phyloP scores from a whole-genome alignment of 495 filamentous ascomycete genomes.

The Saxophila tyrrhenica region DNA sequence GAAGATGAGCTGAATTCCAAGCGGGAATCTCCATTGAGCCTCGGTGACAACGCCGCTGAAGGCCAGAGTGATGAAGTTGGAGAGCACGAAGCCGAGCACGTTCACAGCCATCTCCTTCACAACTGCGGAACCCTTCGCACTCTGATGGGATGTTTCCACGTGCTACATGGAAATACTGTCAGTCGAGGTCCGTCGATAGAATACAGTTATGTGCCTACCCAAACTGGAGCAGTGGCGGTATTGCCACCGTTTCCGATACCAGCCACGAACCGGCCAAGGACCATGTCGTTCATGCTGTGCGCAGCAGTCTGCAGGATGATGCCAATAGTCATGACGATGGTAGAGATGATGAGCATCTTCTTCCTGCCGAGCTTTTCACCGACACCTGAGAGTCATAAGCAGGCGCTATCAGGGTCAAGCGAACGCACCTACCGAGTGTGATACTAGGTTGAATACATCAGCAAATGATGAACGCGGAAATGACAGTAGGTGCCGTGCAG shows the following conservation, averaged over 20 bases:
- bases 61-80: slow-evolving; percentile 37
- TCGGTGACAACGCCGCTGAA: slow-evolving; percentile 4
- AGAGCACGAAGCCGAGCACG: slow-evolving; percentile 35
- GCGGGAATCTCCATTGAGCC: slow-evolving; percentile 7
- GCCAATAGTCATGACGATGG: slow-evolving; percentile 35
- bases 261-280: slow-evolving; percentile 29
- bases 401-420: no score
- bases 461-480: no score
- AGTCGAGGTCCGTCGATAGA: slow-evolving; percentile 4
- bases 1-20: slow-evolving; percentile 7
- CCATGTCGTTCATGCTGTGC: slow-evolving; percentile 29
- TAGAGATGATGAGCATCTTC: slow-evolving; percentile 34
- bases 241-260: slow-evolving; percentile 41
- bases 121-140: slow-evolving; percentile 35
- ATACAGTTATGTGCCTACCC: neutral
- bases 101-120: slow-evolving; percentile 33
- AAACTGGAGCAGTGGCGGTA: no score
- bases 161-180: slow-evolving; percentile 42
- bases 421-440: no score
- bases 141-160: slow-evolving; percentile 36
- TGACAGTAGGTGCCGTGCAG: no score
- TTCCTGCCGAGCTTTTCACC: slow-evolving; percentile 40
- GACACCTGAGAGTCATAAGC: no score
- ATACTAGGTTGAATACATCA: no score
- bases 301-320: slow-evolving; percentile 36